A percentile compares a stretch with the other conserved stretches of the same genome.
Evolutionary conservation across 768 basidiomycete genomes (phyloP).

Genomic region (Boletus rubroflammeus): DNA sequence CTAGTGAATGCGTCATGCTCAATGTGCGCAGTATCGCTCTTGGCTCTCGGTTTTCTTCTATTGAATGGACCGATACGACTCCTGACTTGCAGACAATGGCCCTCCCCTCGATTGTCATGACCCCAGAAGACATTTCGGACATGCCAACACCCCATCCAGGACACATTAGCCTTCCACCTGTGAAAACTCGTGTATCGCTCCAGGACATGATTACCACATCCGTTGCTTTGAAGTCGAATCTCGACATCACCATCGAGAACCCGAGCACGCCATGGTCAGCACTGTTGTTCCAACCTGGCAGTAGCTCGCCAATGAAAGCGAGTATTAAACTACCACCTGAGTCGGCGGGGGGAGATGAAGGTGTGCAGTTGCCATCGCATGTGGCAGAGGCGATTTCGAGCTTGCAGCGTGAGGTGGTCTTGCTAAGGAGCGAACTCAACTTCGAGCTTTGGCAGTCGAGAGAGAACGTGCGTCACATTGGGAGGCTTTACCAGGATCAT

Average conservation of each 20-base stretch:
- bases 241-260: conserved; percentile 58
- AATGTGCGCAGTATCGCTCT: conserved; percentile 55
- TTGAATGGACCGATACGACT: neutral
- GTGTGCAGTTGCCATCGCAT: conserved; percentile 38
- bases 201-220: conserved; percentile 73
- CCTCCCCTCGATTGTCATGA: conserved; percentile 7
- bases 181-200: conserved; percentile 49
- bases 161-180: conserved; percentile 34
- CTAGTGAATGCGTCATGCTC: conserved; percentile 67
- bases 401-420: conserved; percentile 71
- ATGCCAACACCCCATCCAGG: conserved; percentile 31
- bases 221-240: conserved; percentile 66
- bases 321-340: conserved; percentile 19
- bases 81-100: conserved; percentile 2
- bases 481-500: conserved; percentile 71
- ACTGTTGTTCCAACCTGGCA: conserved; percentile 37
- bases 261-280: conserved; percentile 51
- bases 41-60: conserved; percentile 34
- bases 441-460: conserved; percentile 82
- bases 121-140: conserved; percentile 23
- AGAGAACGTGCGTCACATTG: conserved; percentile 79
- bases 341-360: conserved; percentile 6
- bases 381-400: conserved; percentile 64
- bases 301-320: conserved; percentile 27
- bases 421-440: conserved; percentile 78